Evolutionary conservation across 495 filamentous ascomycete genomes (phyloP).

Genomic region (Talaromyces nanjingensis): DNA sequence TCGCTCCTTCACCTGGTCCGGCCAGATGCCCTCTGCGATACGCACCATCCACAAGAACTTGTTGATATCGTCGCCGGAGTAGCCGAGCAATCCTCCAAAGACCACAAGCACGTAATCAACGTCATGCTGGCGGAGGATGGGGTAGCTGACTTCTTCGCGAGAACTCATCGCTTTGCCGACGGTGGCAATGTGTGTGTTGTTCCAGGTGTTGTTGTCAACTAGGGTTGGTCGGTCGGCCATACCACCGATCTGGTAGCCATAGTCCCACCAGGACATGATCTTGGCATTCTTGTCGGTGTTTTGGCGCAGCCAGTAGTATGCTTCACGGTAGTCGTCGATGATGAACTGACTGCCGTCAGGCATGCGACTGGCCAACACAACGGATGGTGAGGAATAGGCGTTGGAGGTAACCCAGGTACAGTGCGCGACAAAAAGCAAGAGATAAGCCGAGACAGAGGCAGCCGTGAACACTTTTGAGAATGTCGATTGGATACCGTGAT

Average conservation of each 20-base stretch:
- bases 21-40: constrained; percentile 99
- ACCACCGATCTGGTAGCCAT: constrained; percentile 98
- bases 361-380: constrained; percentile 85
- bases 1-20: constrained; percentile 95
- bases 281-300: constrained; percentile 93
- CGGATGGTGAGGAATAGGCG: constrained; percentile 96
- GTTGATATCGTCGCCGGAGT: constrained; percentile 99
- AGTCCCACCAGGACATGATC: constrained; percentile 99
- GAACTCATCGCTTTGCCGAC: constrained; percentile 99
- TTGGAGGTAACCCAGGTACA: constrained; percentile 99
- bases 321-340: constrained; percentile 99
- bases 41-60: constrained; percentile 99
- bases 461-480: constrained; percentile 72
- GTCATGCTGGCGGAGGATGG: constrained; percentile 95
- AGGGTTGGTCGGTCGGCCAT: constrained; percentile 98
- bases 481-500: constrained; percentile 76
- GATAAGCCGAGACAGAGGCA: constrained; percentile 64
- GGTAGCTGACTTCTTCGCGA: constrained; percentile 94
- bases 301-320: constrained; percentile 98
- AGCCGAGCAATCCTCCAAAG: constrained; percentile 92
- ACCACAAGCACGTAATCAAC: constrained; percentile 98
- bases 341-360: constrained; percentile 97
- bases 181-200: constrained; percentile 99
- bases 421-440: constrained; percentile 91
- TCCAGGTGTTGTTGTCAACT: constrained; percentile 99